Base-by-base conservation (phyloP, 352 stramenopile genomes). In the Pythium phragmiticola region DNA sequence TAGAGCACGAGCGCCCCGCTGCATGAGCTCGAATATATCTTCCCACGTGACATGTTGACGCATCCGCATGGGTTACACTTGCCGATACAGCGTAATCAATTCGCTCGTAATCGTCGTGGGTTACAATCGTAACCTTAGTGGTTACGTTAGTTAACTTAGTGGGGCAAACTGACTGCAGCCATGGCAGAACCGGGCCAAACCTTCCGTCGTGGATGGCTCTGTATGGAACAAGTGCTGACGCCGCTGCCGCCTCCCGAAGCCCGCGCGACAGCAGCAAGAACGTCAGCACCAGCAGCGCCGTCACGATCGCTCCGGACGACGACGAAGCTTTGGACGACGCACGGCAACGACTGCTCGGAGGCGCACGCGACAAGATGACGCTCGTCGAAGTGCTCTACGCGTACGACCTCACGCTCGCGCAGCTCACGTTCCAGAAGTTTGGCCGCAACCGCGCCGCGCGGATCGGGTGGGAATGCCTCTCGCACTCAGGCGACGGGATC, bases 401-500 rank as follows among this genome's bases (percentile, higher is more conserved):
- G 36, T 84, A 89, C 72, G 85, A 94, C 73, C 71, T 94, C 60
- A 86, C 74, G 69, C 73, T 79, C 70, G 84, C 81, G 62, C 84
- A 82, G 68, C 76, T 83, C 52, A 55, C 86, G 28, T 90, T 88
- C 75, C 81, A 87, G 55, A 74, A 75, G 51, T 91, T 87, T 59
- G 82, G 81, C 2, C 75, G 75, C 43, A 64, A 76, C 54, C 66
- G 69, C 26, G 75, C 54, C 23, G 59, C 65, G 48, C 77, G 80
- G 8, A 60, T 87, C n/a, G 74, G 81, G 47, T 89, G 82, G 82
- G 86, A 94, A 61, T 64, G 89, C 58, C 79, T 93, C 72, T 92
- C 80, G 47, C 81, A 92, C 65, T 87, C 86, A 37, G 81, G 86
- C 66, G 86, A 94, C 70, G 86, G 86, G 42, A 88, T 94, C 72